A percentile compares a stretch with the other conserved stretches of the same genome.
Conservation (phyloP, 306 rosid genomes). For the Cicer arietinum region DNA sequence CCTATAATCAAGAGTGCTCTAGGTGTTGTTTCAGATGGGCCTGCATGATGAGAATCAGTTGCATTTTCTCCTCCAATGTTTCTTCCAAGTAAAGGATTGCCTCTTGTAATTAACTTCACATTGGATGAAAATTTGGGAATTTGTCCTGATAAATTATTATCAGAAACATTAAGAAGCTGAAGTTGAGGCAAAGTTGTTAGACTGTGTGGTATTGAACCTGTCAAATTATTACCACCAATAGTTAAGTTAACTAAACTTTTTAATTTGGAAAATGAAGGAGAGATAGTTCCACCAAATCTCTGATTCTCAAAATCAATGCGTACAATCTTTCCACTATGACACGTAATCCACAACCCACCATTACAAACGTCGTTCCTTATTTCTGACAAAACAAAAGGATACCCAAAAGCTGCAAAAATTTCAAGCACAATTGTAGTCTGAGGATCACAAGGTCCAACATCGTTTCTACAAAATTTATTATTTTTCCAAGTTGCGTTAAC, state of each 20-base stretch:
- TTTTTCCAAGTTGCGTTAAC: slow-evolving; percentile 48
- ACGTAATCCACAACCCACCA: slow-evolving; percentile 52
- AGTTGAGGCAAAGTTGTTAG: slow-evolving; percentile 60
- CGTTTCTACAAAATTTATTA: slow-evolving; percentile 58
- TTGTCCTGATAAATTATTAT: slow-evolving; percentile 63
- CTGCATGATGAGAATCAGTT: not conserved
- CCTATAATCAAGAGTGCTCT: not conserved
- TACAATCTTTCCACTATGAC: slow-evolving; percentile 50
- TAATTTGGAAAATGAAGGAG: slow-evolving; percentile 69
- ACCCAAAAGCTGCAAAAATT: slow-evolving; percentile 54
- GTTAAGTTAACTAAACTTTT: slow-evolving; percentile 58
- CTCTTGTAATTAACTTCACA: slow-evolving; percentile 53
- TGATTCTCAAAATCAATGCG: slow-evolving; percentile 50
- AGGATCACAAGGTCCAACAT: slow-evolving; percentile 58
- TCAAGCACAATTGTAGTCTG: slow-evolving; percentile 58
- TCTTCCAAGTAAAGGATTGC: slow-evolving; percentile 62
- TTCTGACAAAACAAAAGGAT: too few species aligned
- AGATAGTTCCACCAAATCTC: slow-evolving; percentile 59
- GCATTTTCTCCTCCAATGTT: not conserved
- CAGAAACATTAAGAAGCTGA: slow-evolving; percentile 60
- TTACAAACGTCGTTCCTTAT: slow-evolving; percentile 27
- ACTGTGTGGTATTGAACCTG: slow-evolving; percentile 59
- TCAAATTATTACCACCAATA: slow-evolving; percentile 55
- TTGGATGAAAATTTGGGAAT: slow-evolving; percentile 59
- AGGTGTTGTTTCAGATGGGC: not conserved